Percentiles rank a stretch among this genome's conserved stretches.
phyloP scores from a whole-genome alignment of 1,284 basidiomycete species.

The Peniophora sp. region DNA sequence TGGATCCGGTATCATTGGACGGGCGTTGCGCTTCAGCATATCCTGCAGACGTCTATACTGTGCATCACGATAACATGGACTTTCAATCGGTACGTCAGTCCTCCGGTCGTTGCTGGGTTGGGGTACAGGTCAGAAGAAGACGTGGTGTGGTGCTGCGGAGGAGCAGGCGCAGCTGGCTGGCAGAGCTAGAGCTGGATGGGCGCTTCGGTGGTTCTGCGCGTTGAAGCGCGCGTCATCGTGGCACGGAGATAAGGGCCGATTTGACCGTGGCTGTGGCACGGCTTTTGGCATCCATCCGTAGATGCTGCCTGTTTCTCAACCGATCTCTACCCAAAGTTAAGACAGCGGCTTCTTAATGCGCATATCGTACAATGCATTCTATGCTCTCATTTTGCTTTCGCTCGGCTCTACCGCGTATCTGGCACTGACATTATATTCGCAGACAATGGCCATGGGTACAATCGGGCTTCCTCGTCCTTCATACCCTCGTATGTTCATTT shows the following conservation, averaged over 20 bases:
- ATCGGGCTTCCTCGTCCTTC: conserved; percentile 92
- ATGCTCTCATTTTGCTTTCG: neutral
- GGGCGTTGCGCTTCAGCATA: conserved; percentile 72
- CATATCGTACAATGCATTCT: neutral
- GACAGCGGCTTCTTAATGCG: neutral
- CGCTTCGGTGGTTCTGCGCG: too few relatives aligned
- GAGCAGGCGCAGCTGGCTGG: too few relatives aligned
- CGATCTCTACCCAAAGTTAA: too few relatives aligned
- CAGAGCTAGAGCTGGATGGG: too few relatives aligned
- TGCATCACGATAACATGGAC: conserved; percentile 76
- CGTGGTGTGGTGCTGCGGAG: neutral
- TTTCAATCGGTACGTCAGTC: conserved; percentile 54
- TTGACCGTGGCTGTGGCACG: too few relatives aligned
- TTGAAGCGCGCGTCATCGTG: too few relatives aligned
- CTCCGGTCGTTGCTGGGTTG: conserved; percentile 2
- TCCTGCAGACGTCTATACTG: conserved; percentile 67
- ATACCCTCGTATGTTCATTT: conserved; percentile 54
- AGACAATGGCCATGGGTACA: conserved; percentile 98
- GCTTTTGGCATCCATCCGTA: too few relatives aligned
- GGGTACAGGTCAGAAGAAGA: neutral
- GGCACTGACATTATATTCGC: conserved; percentile 1
- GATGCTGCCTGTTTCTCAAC: too few relatives aligned
- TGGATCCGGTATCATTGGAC: conserved; percentile 76
- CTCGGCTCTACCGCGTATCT: neutral
- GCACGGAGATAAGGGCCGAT: too few relatives aligned